phyloP scores from a whole-genome alignment of 768 basidiomycete species.

The Boletus speciosus region DNA sequence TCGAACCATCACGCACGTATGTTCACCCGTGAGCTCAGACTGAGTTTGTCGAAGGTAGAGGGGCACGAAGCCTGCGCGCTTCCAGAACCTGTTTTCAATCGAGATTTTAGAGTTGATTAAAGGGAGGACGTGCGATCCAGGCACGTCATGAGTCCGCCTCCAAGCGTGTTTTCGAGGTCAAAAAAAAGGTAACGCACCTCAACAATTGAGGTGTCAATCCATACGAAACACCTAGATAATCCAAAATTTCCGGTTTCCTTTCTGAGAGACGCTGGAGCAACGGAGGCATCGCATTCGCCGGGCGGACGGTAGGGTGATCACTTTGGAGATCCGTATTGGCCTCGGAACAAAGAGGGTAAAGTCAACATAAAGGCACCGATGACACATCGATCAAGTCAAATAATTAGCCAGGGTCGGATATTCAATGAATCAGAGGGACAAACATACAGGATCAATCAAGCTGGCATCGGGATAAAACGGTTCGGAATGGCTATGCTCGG shows the following conservation, averaged over 20 bases:
- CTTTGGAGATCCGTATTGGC: slow-evolving; percentile 61
- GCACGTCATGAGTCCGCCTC: background rate
- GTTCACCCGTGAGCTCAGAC: slow-evolving; percentile 95
- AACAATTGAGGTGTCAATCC: slow-evolving; percentile 86
- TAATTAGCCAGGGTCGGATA: background rate
- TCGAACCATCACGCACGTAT: slow-evolving; percentile 93
- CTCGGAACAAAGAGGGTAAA: background rate
- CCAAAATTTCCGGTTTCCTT: slow-evolving; percentile 82
- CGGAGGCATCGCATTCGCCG: slow-evolving; percentile 82
- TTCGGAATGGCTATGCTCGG: slow-evolving; percentile 53
- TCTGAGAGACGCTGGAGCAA: slow-evolving; percentile 88
- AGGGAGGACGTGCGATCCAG: background rate
- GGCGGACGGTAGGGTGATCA: slow-evolving; percentile 72
- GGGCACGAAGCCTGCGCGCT: slow-evolving; percentile 86
- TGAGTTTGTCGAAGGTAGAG: slow-evolving; percentile 91
- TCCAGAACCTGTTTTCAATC: slow-evolving; percentile 76
- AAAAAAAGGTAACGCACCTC: slow-evolving; percentile 40
- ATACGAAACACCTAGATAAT: slow-evolving; percentile 96
- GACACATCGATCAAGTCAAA: background rate
- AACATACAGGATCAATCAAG: slow-evolving; percentile 44
- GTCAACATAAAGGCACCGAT: background rate
- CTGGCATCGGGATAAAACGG: slow-evolving; percentile 59
- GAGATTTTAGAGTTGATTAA: background rate
- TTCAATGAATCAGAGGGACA: background rate
- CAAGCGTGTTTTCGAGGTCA: too few relatives aligned